Base-by-base conservation (phyloP, 345 rosid species). In the Acer negundo region DNA sequence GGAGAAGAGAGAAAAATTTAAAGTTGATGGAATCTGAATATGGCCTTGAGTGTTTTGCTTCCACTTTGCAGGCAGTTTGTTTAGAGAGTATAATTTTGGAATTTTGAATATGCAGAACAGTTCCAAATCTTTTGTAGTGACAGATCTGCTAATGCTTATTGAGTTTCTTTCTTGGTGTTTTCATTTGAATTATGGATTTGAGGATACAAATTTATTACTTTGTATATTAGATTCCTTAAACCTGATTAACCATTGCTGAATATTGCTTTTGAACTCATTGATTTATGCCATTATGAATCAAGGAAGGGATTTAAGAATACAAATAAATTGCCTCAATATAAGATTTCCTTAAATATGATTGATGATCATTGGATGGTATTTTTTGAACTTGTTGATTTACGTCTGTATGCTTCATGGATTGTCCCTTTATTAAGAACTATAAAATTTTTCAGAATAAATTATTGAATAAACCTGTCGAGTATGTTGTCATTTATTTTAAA, bases 281-380 rank as follows among this genome's bases (percentile, higher is more conserved):
- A 44, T 26, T 64, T 68, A 44, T 22, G 53, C 56, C 35, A 6
- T 3, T 42, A 44, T 68, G 13, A 28, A 17, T 44, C 31, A 20
- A 44, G 28, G 16, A 3, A 53, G 19, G 20, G 58, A 15, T 13
- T 13, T 53, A 53, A 53, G 58, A 53, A 53, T 68, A 22, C 19
- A 46, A 47, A 13, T 46, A 7, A 7, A 68, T 23, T 12, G 7
- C 24, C 22, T 68, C 28, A 17, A 68, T 44, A 22, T 13, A 16
- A 68, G 55, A 68, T 68, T 68, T 68, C 58, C 56, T 68, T 44
- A 23, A 68, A 68, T 5, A 28, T 11, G 47, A 44, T 68, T 46
- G 56, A 68, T 67, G 56, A 17, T 9, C 35, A 11, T 68, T 46
- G 72, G 13, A 22, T 46, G 56, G 26, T 46, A 53, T 6, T 16